Base-by-base conservation (phyloP, 306 rosid species). In the Cucurbita pepo region DNA sequence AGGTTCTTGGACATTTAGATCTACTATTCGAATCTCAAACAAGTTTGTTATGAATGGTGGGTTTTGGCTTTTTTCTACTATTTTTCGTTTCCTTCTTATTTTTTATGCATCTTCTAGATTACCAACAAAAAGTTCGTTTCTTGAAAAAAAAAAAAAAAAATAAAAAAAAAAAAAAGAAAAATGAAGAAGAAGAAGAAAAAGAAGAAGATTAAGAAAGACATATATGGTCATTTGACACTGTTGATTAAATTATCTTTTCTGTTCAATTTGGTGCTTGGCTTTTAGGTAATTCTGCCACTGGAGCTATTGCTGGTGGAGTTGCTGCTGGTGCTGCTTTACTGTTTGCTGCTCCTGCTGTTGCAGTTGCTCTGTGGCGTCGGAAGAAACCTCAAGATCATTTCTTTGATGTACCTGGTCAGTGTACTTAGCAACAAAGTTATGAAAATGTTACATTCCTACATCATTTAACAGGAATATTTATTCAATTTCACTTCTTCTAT, bases 241-340 rank as follows among this genome's bases (percentile, higher is more conserved):
- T 50, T 50, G 57, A 50, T 69, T 69, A 21, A 66, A 45, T 72
- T 71, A 71, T 19, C 51, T 30, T 69, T 2, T 30, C 30, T 37
- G 21, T 69, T 51, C 21, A 25, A 69, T 51, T 50, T 69, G 74
- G 7, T 69, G 74, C 59, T 44, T 75, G 75, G 62, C 70, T 80
- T 80, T 45, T 82, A 95, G 99, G 90, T 70, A 69, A 71, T 48
- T 70, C 79, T 74, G 61, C 82, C 41, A 88, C 92, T 45, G 97
- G 96, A 74, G 87, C 95, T 77, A 91, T 95, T 84, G 99, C 97
- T 65, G 99, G 96, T 76, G 99, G 97, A 80, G 99, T 91, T 78
- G 99, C 96, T 78, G 99, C 95, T 58, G 96, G 91, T 69, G 97
- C 96, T 58, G 96, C 95, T 79, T 79, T 91, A 74, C 81, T 95